These are phyloP conservation scores for Phytophthora boehmeriae DNA, from an alignment of 352 stramenopile species.

Conservation along the genomic window DNA sequence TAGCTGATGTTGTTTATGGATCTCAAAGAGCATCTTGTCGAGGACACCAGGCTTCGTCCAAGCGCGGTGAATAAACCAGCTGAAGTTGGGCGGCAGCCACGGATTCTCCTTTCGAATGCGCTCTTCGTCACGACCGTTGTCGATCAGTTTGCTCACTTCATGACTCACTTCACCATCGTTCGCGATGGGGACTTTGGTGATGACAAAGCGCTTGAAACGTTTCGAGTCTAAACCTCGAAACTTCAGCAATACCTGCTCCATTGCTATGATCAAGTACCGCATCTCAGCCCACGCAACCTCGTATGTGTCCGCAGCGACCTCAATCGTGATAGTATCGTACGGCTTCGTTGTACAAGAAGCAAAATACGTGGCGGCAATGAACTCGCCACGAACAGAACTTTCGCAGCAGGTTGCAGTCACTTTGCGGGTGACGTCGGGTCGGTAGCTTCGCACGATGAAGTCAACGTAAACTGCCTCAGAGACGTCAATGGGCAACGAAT, in stretches of 20 bases:
- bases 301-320: conserved; percentile 9
- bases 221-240: conserved; percentile 1
- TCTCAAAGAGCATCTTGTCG: not conserved
- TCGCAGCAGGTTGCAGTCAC: conserved; percentile 4
- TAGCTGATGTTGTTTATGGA: not conserved
- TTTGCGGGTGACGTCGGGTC: not conserved
- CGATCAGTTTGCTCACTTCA: conserved; percentile 2
- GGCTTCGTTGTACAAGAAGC: not conserved
- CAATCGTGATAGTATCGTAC: conserved; percentile 20
- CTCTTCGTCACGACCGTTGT: not conserved
- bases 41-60: not conserved
- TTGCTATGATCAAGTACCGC: conserved; percentile 17
- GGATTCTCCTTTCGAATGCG: not conserved
- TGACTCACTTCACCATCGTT: not conserved
- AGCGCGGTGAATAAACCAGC: conserved; percentile 7
- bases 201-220: not conserved
- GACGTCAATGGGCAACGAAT: conserved; percentile 15
- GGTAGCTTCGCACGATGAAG: conserved; percentile 21
- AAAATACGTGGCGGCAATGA: conserved; percentile 14
- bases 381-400: conserved; percentile 7
- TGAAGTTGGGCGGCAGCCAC: conserved; percentile 17
- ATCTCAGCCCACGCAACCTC: conserved; percentile 23
- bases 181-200: not conserved
- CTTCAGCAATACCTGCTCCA: conserved; percentile 14
- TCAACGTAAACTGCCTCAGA: conserved; percentile 18